phyloP scores from a whole-genome alignment of 2,329 filamentous ascomycete species.

The Epichloe sp. region DNA sequence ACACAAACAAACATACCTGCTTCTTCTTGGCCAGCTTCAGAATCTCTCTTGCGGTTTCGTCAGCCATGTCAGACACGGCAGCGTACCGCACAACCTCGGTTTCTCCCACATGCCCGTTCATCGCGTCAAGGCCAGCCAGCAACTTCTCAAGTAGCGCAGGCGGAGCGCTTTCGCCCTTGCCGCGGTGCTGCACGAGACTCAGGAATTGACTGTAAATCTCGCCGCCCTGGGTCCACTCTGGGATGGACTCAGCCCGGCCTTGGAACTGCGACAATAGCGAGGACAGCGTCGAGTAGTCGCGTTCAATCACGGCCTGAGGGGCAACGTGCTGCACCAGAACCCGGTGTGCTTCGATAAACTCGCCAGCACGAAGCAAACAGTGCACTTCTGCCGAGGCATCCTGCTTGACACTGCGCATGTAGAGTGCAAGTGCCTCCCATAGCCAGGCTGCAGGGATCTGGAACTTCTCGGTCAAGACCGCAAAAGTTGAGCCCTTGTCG shows the following conservation, averaged over 20 bases:
- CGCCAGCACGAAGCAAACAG: conserved; percentile 65
- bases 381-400: conserved; percentile 60
- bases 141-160: conserved; percentile 40
- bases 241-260: conserved; percentile 44
- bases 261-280: conserved; percentile 61
- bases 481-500: conserved; percentile 42
- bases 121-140: conserved; percentile 41
- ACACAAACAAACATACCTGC: conserved; percentile 31
- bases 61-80: conserved; percentile 71
- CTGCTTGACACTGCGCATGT: conserved; percentile 60
- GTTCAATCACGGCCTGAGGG: conserved; percentile 68
- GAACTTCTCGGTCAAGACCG: conserved; percentile 47
- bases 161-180: conserved; percentile 26
- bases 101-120: conserved; percentile 32
- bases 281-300: conserved; percentile 59
- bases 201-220: conserved; percentile 61
- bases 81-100: conserved; percentile 44
- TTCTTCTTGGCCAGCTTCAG: conserved; percentile 40
- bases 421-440: conserved; percentile 74
- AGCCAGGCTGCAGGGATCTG: conserved; percentile 68
- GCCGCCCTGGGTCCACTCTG: conserved; percentile 67
- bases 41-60: conserved; percentile 54
- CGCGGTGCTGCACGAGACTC: conserved; percentile 32
- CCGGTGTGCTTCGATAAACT: conserved; percentile 69
- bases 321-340: conserved; percentile 73